These are phyloP conservation scores for Ceratocystiopsis sp. DNA, from an alignment of 2,329 filamentous ascomycete species.

Conservation along the genomic window DNA sequence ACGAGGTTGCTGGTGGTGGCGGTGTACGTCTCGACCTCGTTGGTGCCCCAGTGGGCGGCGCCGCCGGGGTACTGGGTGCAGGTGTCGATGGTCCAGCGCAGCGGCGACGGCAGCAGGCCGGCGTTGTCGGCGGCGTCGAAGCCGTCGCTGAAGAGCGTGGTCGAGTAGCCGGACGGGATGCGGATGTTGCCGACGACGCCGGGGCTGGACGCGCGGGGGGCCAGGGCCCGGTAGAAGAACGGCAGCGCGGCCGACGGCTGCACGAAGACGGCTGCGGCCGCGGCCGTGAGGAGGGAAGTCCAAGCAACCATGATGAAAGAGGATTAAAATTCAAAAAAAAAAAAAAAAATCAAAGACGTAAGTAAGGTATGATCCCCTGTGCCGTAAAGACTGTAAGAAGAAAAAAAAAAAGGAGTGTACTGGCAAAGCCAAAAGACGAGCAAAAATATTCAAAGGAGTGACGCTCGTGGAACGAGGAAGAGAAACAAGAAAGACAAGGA, in stretches of 20 bases:
- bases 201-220: slow-evolving; percentile 1
- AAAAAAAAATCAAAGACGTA: neutral
- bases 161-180: slow-evolving; percentile 15
- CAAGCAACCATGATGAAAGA: neutral
- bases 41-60: slow-evolving; percentile 29
- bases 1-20: slow-evolving; percentile 21
- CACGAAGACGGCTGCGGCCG: slow-evolving; percentile 3
- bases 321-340: neutral
- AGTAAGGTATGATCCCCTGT: neutral
- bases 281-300: neutral
- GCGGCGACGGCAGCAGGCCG: slow-evolving; percentile 17
- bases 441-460: neutral
- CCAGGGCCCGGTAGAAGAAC: slow-evolving; percentile 2
- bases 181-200: slow-evolving; percentile 5
- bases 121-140: slow-evolving; percentile 12
- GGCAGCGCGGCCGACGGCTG: slow-evolving; percentile 2
- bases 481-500: neutral
- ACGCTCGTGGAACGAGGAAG: neutral
- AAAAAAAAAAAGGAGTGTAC: neutral
- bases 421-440: neutral
- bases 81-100: slow-evolving; percentile 26
- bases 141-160: slow-evolving; percentile 12
- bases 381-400: neutral
- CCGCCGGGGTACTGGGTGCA: slow-evolving; percentile 31
- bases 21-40: slow-evolving; percentile 30